Percentiles rank a stretch among this genome's conserved stretches.
phyloP scores from a whole-genome alignment of 1,284 basidiomycete genomes.

The Sporisorium scitamineum region DNA sequence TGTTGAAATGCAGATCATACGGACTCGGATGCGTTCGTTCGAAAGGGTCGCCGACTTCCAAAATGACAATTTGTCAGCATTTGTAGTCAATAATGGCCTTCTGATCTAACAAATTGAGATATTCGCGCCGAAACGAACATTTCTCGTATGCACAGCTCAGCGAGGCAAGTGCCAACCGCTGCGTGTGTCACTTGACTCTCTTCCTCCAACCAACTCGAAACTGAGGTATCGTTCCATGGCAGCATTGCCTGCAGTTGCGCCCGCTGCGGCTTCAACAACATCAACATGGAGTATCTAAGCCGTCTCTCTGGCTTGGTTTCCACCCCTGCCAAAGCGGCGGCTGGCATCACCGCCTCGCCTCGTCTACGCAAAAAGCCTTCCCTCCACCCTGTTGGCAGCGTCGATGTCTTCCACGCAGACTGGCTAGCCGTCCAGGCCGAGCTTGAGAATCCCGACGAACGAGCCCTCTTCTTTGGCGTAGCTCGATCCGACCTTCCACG shows the following conservation, averaged over 20 bases:
- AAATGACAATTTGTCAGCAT: slow-evolving; percentile 33
- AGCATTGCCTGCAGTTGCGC: background rate
- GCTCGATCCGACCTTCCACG: slow-evolving; percentile 82
- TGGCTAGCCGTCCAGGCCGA: slow-evolving; percentile 47
- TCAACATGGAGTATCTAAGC: slow-evolving; percentile 46
- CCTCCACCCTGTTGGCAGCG: slow-evolving; percentile 39
- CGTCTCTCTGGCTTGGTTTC: slow-evolving; percentile 48
- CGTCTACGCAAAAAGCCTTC: slow-evolving; percentile 45
- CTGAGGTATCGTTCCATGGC: slow-evolving; percentile 5
- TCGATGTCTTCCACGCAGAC: slow-evolving; percentile 48
- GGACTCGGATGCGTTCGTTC: background rate
- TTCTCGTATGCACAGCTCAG: background rate
- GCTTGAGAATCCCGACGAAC: slow-evolving; percentile 81
- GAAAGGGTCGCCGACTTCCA: slow-evolving; percentile 3
- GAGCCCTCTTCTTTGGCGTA: slow-evolving; percentile 84
- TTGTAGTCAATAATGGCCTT: background rate
- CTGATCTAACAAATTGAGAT: background rate
- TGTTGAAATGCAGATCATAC: background rate
- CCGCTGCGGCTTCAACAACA: slow-evolving; percentile 24
- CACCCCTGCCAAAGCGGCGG: slow-evolving; percentile 41
- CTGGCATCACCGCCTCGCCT: slow-evolving; percentile 27
- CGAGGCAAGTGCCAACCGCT: background rate
- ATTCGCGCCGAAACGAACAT: slow-evolving; percentile 21
- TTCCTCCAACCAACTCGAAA: background rate
- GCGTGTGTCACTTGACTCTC: slow-evolving; percentile 2